Evolutionary conservation across 805 yeast species (phyloP).

Genomic region (Geotrichum ghanense): DNA sequence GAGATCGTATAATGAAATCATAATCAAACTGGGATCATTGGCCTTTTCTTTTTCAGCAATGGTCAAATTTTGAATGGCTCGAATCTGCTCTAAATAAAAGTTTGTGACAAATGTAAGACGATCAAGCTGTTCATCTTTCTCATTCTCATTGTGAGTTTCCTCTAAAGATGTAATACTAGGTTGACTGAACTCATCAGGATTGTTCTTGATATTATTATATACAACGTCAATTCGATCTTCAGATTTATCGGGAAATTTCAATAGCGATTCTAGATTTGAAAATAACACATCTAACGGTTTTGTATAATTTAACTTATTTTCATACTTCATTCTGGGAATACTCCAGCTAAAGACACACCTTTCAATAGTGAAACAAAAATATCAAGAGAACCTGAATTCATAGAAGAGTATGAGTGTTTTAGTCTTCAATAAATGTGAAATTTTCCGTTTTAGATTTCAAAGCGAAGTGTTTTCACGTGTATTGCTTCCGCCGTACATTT

Average conservation of each 20-base stretch:
- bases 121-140: background rate
- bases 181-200: background rate
- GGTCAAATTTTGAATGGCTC: background rate
- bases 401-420: too few relatives aligned
- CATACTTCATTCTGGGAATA: background rate
- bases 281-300: background rate
- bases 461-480: background rate
- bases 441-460: background rate
- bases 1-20: slow-evolving; percentile 79
- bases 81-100: background rate
- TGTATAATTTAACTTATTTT: background rate
- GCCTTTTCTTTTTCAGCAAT: slow-evolving; percentile 1
- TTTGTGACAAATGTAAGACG: background rate
- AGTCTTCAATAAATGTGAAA: background rate
- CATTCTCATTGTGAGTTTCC: too few relatives aligned
- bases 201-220: background rate
- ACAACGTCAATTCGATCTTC: background rate
- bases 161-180: too few relatives aligned
- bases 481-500: background rate
- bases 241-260: slow-evolving; percentile 17
- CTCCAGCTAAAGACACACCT: too few relatives aligned
- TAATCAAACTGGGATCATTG: slow-evolving; percentile 17
- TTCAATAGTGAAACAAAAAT: background rate
- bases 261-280: background rate
- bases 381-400: too few relatives aligned